Conservation (phyloP, 139 green algal species). For the Chlamydomonas schloesseri region DNA sequence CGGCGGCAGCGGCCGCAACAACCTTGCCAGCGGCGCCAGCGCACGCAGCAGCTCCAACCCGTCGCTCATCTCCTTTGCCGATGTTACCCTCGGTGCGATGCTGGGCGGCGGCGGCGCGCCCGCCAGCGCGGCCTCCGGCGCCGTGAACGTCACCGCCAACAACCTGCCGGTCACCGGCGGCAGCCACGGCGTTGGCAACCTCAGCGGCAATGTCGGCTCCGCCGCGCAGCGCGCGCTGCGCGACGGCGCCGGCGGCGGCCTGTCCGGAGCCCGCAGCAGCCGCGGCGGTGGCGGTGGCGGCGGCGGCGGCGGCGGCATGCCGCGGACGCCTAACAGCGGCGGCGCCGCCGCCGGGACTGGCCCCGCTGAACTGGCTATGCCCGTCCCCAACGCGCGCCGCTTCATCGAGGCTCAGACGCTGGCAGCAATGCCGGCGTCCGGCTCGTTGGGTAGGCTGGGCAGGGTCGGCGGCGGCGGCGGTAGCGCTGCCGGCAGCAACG, state of each 20-base stretch:
- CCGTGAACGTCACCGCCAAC: background rate
- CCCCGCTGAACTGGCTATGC: too few species aligned
- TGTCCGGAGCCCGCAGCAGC: background rate
- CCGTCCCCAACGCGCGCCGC: background rate
- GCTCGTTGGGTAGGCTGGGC: background rate
- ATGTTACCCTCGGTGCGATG: conserved; percentile 15
- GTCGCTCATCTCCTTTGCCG: conserved; percentile 26
- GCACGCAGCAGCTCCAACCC: conserved; percentile 18
- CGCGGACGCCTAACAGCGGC: background rate
- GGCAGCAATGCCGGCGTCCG: background rate
- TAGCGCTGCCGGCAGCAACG: background rate
- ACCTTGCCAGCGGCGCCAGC: conserved; percentile 3
- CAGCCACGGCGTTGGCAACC: background rate
- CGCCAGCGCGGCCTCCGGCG: too few species aligned
- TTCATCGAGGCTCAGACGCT: background rate
- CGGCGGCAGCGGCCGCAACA: background rate
- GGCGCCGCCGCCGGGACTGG: background rate
- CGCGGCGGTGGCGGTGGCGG: background rate
- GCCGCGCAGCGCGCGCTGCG: too few species aligned
- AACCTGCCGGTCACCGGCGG: background rate
- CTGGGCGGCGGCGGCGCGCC: background rate
- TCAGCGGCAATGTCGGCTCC: background rate
- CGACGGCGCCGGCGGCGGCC: too few species aligned
- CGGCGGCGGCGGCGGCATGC: background rate
- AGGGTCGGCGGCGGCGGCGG: background rate